Base-by-base conservation (phyloP, 176 grass and related monocot genomes). In the Oryza nivara region DNA sequence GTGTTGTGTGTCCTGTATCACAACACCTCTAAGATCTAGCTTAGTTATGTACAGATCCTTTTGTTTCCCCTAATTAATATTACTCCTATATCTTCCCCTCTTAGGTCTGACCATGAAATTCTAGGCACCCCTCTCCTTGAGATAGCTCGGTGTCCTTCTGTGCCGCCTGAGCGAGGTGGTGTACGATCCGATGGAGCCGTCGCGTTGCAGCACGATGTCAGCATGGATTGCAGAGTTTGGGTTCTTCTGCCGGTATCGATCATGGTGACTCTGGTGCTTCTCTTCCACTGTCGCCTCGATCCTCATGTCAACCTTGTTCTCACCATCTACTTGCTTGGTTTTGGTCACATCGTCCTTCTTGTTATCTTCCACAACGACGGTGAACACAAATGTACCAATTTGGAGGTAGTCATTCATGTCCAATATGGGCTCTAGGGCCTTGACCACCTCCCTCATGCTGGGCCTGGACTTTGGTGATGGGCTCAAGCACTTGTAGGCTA, bases 401-500 rank as follows among this genome's bases (percentile, higher is more conserved):
- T 88, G 51, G 0, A 86, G 64, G 84, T 87, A 87, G 11, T 97
- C 92, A 2, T 95, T 20, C 70, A 97, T 86, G 11, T 82, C 73
- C 0, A 94, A 73, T 17, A 91, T 69, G 4, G 92, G 88, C 61
- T 97, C 92, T 7, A 97, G 68, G 49, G 86, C 72, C 13, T 81
- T 48, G 9, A 95, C 88, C 7, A 91, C 88, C 58, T 94, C 92
- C 11, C 72, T 85, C 95, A 97, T 97, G 20, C 74, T 87, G 17
- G 95, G 95, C 54, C 95, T 89, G 9, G 72, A 88, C 80, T 92
- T 97, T 0, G 95, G 76, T 0, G 83, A 91, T 14, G 84, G 84
- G 72, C 87, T 93, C 9, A 97, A 63, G 82, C 95, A 97, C 48
- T 75, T 90, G 86, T 97, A 95, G 2, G 95, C 92, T 5, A 97